phyloP scores from a whole-genome alignment of 148 eudicot species.

The Euryodendron excelsum region DNA sequence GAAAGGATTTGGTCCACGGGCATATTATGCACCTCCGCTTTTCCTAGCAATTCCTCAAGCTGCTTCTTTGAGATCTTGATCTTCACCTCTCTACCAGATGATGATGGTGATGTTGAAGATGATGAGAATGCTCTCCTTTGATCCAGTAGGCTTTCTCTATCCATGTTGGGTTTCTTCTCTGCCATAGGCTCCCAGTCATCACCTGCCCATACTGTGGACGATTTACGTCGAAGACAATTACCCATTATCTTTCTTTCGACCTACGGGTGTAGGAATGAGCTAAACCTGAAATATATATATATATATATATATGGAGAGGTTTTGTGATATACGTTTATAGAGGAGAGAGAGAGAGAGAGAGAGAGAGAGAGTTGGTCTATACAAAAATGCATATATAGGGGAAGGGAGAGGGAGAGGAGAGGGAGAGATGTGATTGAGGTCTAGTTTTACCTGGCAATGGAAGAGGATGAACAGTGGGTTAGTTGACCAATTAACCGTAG shows the following conservation, averaged over 20 bases:
- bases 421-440: neutral
- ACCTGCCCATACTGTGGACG: constrained; percentile 20
- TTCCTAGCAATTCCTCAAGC: constrained; percentile 24
- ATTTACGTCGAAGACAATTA: constrained; percentile 12
- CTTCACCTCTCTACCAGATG: constrained; percentile 18
- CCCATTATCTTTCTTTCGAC: neutral
- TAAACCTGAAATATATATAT: too few relatives aligned
- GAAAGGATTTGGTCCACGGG: constrained; percentile 20
- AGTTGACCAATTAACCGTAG: neutral
- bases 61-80: constrained; percentile 29
- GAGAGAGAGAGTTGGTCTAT: neutral
- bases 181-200: constrained; percentile 7
- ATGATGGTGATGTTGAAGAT: neutral
- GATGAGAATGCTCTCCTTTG: neutral
- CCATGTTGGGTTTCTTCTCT: neutral
- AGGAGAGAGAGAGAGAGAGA: constrained; percentile 5
- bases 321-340: neutral
- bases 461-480: neutral
- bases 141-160: neutral
- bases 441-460: neutral
- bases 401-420: neutral
- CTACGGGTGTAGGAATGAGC: too few relatives aligned
- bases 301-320: constrained; percentile 2
- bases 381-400: neutral
- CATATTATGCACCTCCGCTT: neutral